Evolutionary conservation across 768 basidiomycete genomes (phyloP).

Genomic region (Phaeotremella fagi): DNA sequence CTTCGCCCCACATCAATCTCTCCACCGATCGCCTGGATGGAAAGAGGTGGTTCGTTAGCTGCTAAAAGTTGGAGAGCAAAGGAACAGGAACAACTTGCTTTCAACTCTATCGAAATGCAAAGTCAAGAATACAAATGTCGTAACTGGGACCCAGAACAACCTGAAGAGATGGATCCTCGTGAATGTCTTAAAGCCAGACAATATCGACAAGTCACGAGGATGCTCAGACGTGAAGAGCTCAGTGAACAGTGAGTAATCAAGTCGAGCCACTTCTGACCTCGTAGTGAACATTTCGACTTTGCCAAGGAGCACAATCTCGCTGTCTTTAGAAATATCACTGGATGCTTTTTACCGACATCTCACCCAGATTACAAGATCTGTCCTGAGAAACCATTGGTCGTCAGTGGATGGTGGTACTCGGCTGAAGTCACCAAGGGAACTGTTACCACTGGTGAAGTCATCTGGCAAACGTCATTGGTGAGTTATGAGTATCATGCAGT

Average conservation of each 20-base stretch:
- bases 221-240: conserved; percentile 26
- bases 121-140: too few species aligned
- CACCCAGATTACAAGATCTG: conserved; percentile 17
- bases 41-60: too few species aligned
- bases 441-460: conserved; percentile 30
- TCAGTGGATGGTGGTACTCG: conserved; percentile 38
- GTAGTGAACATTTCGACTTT: not conserved
- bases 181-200: conserved; percentile 32
- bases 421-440: conserved; percentile 18
- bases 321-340: conserved; percentile 2
- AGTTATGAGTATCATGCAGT: too few species aligned
- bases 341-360: conserved; percentile 26
- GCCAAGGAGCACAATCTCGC: conserved; percentile 11
- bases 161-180: conserved; percentile 20
- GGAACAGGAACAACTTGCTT: too few species aligned
- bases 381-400: conserved; percentile 28
- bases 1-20: too few species aligned
- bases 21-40: too few species aligned
- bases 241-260: conserved; percentile 34
- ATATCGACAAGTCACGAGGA: conserved; percentile 32
- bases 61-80: too few species aligned
- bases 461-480: not conserved
- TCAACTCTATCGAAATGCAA: too few species aligned
- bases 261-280: too few species aligned
- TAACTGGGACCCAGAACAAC: conserved; percentile 21